Base-by-base conservation (phyloP, 768 basidiomycete species). In the Tricholoma sp. region DNA sequence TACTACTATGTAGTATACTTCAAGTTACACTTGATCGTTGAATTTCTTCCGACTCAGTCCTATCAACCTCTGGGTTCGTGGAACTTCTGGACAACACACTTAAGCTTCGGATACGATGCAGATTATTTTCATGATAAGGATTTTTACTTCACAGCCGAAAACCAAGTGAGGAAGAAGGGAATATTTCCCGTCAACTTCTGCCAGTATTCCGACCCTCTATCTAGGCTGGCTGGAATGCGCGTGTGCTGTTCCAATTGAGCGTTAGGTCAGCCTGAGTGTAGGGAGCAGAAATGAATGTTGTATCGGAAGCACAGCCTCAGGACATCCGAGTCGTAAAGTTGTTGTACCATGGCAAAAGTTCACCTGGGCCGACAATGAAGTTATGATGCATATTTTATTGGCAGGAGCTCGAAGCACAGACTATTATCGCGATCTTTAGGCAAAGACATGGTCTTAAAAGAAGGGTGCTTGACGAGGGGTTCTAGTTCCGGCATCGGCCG, bases 91-190 rank as follows among this genome's bases (percentile, higher is more conserved):
- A n/a, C n/a, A n/a, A n/a, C n/a, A n/a, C n/a, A n/a, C n/a, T n/a
- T n/a, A n/a, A n/a, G n/a, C n/a, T n/a, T n/a, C n/a, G n/a, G n/a
- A n/a, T n/a, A n/a, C n/a, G n/a, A n/a, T n/a, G n/a, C n/a, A n/a
- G n/a, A n/a, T n/a, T n/a, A n/a, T n/a, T n/a, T n/a, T n/a, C n/a
- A n/a, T n/a, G n/a, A n/a, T n/a, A n/a, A n/a, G n/a, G n/a, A n/a
- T n/a, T n/a, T n/a, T n/a, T n/a, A 84, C 80, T 31, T 69, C 69
- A 18, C 70, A 71, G 61, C 79, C 71, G 69, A 81, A 79, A 4
- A 63, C 54, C 55, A 82, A 75, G 41, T 73, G 70, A 2, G 71
- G 62, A 34, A 69, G 68, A 7, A 85, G 64, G 10, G 66, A 61
- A 58, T 83, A 75, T 63, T 79, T 82, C 21, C 68, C 63, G 51